phyloP scores from a whole-genome alignment of 495 filamentous ascomycete genomes.

The Talaromyces stipitatus region DNA sequence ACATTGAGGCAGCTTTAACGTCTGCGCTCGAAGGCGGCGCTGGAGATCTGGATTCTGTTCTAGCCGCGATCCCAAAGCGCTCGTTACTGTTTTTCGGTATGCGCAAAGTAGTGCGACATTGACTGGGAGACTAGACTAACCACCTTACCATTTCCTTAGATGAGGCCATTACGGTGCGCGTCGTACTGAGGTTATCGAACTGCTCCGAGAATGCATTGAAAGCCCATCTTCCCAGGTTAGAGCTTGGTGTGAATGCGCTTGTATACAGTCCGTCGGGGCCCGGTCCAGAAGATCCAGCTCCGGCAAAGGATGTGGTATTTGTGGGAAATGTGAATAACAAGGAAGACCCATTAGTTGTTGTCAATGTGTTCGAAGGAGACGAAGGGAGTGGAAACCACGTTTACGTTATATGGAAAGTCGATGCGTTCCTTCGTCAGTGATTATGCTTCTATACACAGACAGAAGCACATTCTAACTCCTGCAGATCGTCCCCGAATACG shows the following conservation, averaged over 20 bases:
- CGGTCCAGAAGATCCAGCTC: slow-evolving; percentile 34
- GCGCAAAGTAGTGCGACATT: slow-evolving; percentile 20
- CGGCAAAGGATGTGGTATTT: slow-evolving; percentile 58
- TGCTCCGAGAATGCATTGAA: slow-evolving; percentile 51
- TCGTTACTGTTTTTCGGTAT: slow-evolving; percentile 64
- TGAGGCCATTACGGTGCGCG: slow-evolving; percentile 66
- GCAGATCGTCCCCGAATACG: slow-evolving; percentile 64
- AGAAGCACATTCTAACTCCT: background rate
- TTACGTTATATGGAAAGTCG: slow-evolving; percentile 73
- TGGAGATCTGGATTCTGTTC: slow-evolving; percentile 35
- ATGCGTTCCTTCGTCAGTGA: slow-evolving; percentile 59
- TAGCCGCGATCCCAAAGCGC: slow-evolving; percentile 43
- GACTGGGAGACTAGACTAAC: slow-evolving; percentile 11
- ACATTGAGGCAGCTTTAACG: slow-evolving; percentile 53
- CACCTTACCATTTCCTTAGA: slow-evolving; percentile 67
- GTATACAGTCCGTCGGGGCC: slow-evolving; percentile 53
- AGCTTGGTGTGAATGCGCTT: slow-evolving; percentile 62
- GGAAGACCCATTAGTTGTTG: slow-evolving; percentile 55
- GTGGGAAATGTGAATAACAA: slow-evolving; percentile 50
- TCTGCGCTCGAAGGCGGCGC: slow-evolving; percentile 39
- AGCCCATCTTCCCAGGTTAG: slow-evolving; percentile 53
- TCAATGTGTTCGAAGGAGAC: slow-evolving; percentile 46
- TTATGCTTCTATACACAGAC: background rate
- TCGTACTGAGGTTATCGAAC: slow-evolving; percentile 62
- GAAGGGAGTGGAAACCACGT: slow-evolving; percentile 49